Evolutionary conservation across 139 green algal genomes (phyloP), one percentile per base, ranked within the genome.

Genomic region (Closterium sp.): DNA sequence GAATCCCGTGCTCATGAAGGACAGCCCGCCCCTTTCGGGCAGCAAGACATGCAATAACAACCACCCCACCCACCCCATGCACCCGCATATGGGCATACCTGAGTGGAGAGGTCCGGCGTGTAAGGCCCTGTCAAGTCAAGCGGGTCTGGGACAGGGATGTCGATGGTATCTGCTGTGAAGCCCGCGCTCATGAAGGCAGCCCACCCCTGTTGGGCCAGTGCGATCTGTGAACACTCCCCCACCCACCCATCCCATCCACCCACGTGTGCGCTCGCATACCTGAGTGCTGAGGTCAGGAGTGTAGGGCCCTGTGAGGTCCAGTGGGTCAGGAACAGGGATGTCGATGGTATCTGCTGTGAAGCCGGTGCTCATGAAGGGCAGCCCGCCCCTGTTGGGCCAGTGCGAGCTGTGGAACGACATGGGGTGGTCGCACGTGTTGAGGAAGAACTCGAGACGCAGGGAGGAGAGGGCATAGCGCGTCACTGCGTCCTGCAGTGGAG

Each of bases 381-480:
- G 90, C 7, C 90, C 90, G n/a, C 31, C 90, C 24, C 90, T 45
- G 9, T 73, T n/a, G 2, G 73, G 70, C 70, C 70, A 92, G 45
- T 92, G 90, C 22, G 90, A 86, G n/a, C 90, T 92, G 70, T 85
- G 90, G 70, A 92, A 92, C 27, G 31, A 62, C 90, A 92, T 89
- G n/a, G 90, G 73, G 86, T 92, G 90, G 45, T 92, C 90, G 30
- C 90, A 92, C 0, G 90, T 92, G 73, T 92, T 92, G 28, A 92
- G 30, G 45, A 92, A 92, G 42, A 92, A 73, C 70, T 92, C 90
- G 24, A 92, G 50, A 10, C 84, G 38, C 1, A 92, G 62, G 29
- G 90, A 17, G 3, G 90, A 19, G 13, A 92, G 73, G 24, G 7
- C 3, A 19, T 90, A 92, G 1, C 29, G 38, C 1, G 90, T 73